Evolutionary conservation across 2,329 filamentous ascomycete genomes (phyloP).

Genomic region (Purpureocillium lavendulum): DNA sequence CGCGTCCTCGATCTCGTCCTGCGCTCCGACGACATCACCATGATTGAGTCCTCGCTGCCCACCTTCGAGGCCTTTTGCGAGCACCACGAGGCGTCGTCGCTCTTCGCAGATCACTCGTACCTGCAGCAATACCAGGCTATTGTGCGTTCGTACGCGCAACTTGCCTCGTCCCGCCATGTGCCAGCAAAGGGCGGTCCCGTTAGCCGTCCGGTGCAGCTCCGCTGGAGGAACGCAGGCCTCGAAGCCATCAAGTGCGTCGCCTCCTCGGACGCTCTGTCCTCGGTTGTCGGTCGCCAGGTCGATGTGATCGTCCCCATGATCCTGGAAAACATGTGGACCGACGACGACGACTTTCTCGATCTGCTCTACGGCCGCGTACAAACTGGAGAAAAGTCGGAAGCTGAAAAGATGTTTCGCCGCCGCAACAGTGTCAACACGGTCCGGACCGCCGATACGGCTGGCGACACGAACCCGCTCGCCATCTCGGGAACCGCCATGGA

Average conservation of each 20-base stretch:
- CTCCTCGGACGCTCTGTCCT: conserved; percentile 68
- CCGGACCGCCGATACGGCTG: conserved; percentile 52
- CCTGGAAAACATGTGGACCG: conserved; percentile 76
- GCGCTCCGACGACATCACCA: conserved; percentile 77
- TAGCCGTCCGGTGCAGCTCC: conserved; percentile 68
- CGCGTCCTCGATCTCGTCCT: conserved; percentile 78
- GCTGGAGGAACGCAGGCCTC: conserved; percentile 67
- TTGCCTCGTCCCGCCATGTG: conserved; percentile 58
- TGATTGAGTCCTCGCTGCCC: conserved; percentile 83
- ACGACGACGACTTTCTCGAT: conserved; percentile 61
- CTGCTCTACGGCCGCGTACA: conserved; percentile 59
- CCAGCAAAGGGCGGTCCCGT: conserved; percentile 41
- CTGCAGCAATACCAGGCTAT: conserved; percentile 75
- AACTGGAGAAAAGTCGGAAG: conserved; percentile 59
- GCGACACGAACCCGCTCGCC: conserved; percentile 59
- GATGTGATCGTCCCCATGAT: conserved; percentile 75
- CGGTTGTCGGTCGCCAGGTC: conserved; percentile 68
- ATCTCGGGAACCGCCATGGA: conserved; percentile 77
- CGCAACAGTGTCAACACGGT: conserved; percentile 76
- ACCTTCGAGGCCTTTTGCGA: conserved; percentile 85
- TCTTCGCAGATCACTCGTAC: conserved; percentile 81
- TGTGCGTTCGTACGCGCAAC: conserved; percentile 68
- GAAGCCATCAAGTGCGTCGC: conserved; percentile 76
- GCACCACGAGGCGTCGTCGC: conserved; percentile 76
- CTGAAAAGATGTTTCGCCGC: conserved; percentile 54